A percentile compares a stretch with the other conserved stretches of the same genome.
These are phyloP conservation scores for Penicillium herquei DNA, from an alignment of 495 filamentous ascomycete species.

Conservation along the genomic window DNA sequence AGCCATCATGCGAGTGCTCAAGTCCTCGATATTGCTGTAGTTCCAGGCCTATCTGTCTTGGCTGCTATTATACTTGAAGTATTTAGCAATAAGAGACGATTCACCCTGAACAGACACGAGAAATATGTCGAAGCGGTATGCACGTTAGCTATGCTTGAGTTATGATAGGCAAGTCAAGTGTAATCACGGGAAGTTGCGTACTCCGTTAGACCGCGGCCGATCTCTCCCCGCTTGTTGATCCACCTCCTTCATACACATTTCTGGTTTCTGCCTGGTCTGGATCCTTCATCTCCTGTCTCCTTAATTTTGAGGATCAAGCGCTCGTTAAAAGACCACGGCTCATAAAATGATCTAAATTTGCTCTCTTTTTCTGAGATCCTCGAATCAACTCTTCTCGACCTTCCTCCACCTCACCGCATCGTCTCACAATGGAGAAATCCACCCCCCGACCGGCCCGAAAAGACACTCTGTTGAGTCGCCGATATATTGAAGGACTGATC, in stretches of 20 bases:
- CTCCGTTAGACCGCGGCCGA: constrained; percentile 14
- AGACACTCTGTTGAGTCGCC: constrained; percentile 59
- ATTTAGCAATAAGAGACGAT: no score
- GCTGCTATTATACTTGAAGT: neutral
- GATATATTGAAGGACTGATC: constrained; percentile 83
- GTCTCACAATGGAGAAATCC: constrained; percentile 20
- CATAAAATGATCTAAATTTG: neutral
- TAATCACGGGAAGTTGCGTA: constrained; percentile 9
- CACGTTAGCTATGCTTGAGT: neutral
- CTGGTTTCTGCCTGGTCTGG: constrained; percentile 2
- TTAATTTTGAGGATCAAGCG: neutral
- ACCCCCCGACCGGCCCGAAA: constrained; percentile 32
- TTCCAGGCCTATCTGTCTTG: no score
- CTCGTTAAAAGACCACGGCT: neutral
- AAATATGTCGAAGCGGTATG: no score
- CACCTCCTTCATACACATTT: constrained; percentile 18
- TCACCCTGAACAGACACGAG: no score
- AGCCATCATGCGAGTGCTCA: constrained; percentile 15
- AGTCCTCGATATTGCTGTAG: neutral
- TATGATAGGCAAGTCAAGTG: neutral
- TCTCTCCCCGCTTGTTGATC: constrained; percentile 23
- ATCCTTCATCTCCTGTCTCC: neutral
- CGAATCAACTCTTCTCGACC: neutral
- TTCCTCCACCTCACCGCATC: constrained; percentile 6
- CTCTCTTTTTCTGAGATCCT: neutral